Percentiles rank a stretch among this genome's conserved stretches.
Conservation (phyloP, 2,329 filamentous ascomycete genomes). For the Penicillium sp. region DNA sequence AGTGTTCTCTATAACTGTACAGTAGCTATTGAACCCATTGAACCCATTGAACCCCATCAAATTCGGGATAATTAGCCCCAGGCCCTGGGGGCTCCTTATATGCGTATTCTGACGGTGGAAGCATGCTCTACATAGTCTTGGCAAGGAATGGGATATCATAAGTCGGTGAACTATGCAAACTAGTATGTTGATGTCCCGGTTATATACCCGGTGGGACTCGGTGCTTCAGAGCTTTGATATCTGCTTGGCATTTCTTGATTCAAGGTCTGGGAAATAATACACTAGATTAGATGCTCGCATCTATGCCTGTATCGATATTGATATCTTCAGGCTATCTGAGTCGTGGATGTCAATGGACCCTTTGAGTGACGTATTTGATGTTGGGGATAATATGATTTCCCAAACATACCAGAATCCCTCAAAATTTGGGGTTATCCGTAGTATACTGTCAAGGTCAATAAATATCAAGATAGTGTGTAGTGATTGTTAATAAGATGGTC, state of each 20-base stretch:
- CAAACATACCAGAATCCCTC: not conserved
- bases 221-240: not conserved
- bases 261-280: not conserved
- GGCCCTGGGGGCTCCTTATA: not conserved
- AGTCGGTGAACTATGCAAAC: not conserved
- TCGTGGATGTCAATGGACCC: not conserved
- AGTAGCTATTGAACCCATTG: not conserved
- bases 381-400: not conserved
- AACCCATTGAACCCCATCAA: not conserved
- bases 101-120: not conserved
- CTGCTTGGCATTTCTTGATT: not conserved
- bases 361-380: not conserved
- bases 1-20: not conserved
- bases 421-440: not conserved
- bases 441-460: not conserved
- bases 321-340: not conserved
- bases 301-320: not conserved
- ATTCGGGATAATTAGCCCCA: not conserved
- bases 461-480: not conserved
- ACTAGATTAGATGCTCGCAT: not conserved
- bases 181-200: too few relatives aligned
- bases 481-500: not conserved
- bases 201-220: not conserved
- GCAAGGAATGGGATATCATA: not conserved
- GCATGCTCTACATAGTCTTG: not conserved